These are phyloP conservation scores for Oxytropis ochrocephala DNA, from an alignment of 306 rosid genomes.

Conservation along the genomic window DNA sequence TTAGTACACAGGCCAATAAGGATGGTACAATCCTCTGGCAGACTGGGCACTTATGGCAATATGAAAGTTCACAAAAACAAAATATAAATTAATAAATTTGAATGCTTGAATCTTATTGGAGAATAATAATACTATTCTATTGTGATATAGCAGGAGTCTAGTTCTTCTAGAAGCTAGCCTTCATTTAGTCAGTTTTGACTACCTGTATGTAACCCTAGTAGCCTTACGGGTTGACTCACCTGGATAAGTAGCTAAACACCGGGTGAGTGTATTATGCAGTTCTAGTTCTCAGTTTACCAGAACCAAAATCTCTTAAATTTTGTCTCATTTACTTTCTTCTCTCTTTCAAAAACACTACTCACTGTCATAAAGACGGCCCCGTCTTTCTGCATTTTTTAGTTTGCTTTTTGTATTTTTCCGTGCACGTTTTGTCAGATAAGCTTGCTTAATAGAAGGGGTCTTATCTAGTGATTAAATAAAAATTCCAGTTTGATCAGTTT, in stretches of 20 bases:
- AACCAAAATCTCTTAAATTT: background rate
- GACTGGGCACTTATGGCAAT: background rate
- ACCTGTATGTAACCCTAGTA: background rate
- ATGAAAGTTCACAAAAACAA: background rate
- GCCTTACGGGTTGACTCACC: background rate
- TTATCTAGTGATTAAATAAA: no score
- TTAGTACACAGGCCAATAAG: background rate
- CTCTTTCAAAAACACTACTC: background rate
- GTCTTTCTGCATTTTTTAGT: no score
- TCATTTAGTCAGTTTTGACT: background rate
- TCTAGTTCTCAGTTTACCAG: background rate
- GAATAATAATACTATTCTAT: background rate
- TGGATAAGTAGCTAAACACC: no score
- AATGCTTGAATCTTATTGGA: background rate
- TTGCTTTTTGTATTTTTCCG: no score
- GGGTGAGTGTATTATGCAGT: no score
- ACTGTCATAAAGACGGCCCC: no score
- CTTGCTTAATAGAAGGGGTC: no score
- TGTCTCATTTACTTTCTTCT: background rate
- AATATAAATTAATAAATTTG: background rate
- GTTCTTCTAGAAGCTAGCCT: background rate
- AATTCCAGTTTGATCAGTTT: no score
- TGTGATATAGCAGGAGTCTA: background rate
- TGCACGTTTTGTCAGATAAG: no score
- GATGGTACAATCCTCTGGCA: slow-evolving; percentile 1